These are phyloP conservation scores for Cercophora newfieldiana DNA, from an alignment of 495 filamentous ascomycete species.

Conservation along the genomic window DNA sequence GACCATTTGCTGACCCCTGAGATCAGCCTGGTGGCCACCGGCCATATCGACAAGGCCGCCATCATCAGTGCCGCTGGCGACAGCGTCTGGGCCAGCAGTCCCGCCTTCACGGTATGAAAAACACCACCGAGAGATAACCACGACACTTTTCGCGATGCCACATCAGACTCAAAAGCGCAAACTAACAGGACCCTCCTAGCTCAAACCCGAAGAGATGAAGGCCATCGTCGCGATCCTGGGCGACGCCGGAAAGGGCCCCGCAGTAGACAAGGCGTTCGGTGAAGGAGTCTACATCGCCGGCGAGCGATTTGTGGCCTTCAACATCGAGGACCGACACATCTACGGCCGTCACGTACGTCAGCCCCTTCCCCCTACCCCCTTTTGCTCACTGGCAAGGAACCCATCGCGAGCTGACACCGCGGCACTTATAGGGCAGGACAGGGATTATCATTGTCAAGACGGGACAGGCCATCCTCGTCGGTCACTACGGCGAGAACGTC, in stretches of 20 bases:
- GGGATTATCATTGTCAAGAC: conserved; percentile 82
- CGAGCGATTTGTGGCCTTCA: conserved; percentile 69
- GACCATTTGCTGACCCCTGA: conserved; percentile 6
- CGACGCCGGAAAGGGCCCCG: conserved; percentile 41
- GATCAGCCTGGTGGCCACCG: conserved; percentile 74
- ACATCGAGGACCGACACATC: conserved; percentile 71
- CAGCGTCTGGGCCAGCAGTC: conserved; percentile 75
- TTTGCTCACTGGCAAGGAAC: neutral
- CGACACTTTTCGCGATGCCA: neutral
- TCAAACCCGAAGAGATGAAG: conserved; percentile 61
- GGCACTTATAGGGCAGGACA: conserved; percentile 65
- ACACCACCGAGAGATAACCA: neutral
- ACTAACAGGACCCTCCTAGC: conserved; percentile 37
- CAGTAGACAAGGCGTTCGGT: conserved; percentile 47
- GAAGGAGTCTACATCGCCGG: conserved; percentile 71
- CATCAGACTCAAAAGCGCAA: neutral
- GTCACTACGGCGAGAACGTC: conserved; percentile 72
- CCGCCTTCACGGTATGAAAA: conserved; percentile 67
- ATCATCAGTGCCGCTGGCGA: conserved; percentile 82
- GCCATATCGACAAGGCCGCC: conserved; percentile 82
- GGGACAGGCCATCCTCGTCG: conserved; percentile 79
- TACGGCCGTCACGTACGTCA: conserved; percentile 79
- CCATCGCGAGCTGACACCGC: neutral
- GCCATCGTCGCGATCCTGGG: conserved; percentile 45
- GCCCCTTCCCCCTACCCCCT: neutral